A percentile compares a stretch with the other conserved stretches of the same genome.
These are phyloP conservation scores for Darksidea phi DNA, from an alignment of 495 filamentous ascomycete species.

Conservation along the genomic window DNA sequence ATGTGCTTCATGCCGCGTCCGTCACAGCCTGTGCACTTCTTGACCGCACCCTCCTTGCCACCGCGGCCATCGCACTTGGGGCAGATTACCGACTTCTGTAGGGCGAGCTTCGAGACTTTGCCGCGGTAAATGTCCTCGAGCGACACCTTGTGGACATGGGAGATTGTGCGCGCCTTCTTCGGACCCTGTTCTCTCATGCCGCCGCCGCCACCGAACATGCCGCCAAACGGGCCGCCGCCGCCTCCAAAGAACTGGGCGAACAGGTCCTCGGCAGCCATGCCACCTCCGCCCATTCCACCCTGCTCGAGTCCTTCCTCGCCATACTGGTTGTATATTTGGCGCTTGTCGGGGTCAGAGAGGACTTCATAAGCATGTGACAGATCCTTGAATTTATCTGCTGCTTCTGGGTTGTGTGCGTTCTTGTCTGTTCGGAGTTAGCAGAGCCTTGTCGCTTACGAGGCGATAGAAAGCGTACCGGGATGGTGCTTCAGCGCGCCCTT, in stretches of 20 bases:
- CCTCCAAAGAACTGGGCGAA: constrained; percentile 98
- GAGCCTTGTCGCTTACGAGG: neutral
- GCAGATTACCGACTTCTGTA: constrained; percentile 98
- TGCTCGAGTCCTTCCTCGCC: constrained; percentile 93
- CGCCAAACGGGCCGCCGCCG: constrained; percentile 72
- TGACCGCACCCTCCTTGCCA: constrained; percentile 95
- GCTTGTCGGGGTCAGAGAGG: constrained; percentile 88
- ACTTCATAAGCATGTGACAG: constrained; percentile 92
- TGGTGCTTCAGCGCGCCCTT: constrained; percentile 86
- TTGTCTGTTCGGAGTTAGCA: constrained; percentile 64
- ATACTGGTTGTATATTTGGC: constrained; percentile 90
- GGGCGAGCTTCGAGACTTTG: constrained; percentile 93
- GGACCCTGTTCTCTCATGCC: constrained; percentile 81
- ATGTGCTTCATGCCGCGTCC: constrained; percentile 98
- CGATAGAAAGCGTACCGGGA: constrained; percentile 62
- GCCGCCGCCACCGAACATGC: constrained; percentile 72
- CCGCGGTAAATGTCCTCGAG: constrained; percentile 97
- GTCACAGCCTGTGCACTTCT: constrained; percentile 84
- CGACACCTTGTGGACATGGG: constrained; percentile 96
- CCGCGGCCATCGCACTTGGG: constrained; percentile 91
- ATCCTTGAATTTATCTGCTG: constrained; percentile 97
- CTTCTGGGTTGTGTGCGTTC: constrained; percentile 88
- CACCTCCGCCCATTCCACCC: constrained; percentile 71
- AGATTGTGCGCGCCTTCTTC: constrained; percentile 91
- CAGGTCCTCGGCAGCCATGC: constrained; percentile 95